phyloP scores from a whole-genome alignment of 2,329 filamentous ascomycete species.

The Paecilomyces sp. region DNA sequence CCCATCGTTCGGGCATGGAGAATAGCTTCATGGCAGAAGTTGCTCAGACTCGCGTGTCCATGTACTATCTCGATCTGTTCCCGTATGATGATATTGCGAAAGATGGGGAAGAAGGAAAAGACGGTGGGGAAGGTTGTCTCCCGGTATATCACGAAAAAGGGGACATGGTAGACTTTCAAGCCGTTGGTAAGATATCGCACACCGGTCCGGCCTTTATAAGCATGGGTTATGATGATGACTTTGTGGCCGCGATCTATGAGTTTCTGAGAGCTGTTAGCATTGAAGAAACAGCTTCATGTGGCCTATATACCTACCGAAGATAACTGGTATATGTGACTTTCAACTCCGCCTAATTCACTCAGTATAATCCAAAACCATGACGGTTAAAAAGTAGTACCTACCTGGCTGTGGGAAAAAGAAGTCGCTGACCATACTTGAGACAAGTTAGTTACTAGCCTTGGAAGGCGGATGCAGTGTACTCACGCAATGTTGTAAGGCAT shows the following conservation, averaged over 20 bases:
- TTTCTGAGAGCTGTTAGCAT: conserved; percentile 49
- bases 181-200: conserved; percentile 95
- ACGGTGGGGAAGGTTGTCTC: conserved; percentile 91
- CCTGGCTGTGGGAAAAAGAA: conserved; percentile 97
- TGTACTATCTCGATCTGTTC: conserved; percentile 97
- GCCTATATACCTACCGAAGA: conserved; percentile 53
- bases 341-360: conserved; percentile 61
- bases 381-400: conserved; percentile 17
- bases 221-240: conserved; percentile 95
- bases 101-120: conserved; percentile 97
- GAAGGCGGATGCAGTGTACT: conserved; percentile 18
- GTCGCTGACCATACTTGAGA: conserved; percentile 81
- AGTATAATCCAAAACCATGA: conserved; percentile 5
- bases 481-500: conserved; percentile 69
- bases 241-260: conserved; percentile 96
- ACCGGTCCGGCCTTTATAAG: conserved; percentile 83
- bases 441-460: conserved; percentile 13
- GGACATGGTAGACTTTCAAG: conserved; percentile 95
- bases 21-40: conserved; percentile 88
- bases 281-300: conserved; percentile 1
- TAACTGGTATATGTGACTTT: conserved; percentile 97
- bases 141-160: conserved; percentile 92
- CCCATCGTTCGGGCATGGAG: conserved; percentile 95
- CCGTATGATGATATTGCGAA: conserved; percentile 89
- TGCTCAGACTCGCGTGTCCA: conserved; percentile 91